These are phyloP conservation scores for Calonectria montana DNA, from an alignment of 2,329 filamentous ascomycete genomes.

Conservation along the genomic window DNA sequence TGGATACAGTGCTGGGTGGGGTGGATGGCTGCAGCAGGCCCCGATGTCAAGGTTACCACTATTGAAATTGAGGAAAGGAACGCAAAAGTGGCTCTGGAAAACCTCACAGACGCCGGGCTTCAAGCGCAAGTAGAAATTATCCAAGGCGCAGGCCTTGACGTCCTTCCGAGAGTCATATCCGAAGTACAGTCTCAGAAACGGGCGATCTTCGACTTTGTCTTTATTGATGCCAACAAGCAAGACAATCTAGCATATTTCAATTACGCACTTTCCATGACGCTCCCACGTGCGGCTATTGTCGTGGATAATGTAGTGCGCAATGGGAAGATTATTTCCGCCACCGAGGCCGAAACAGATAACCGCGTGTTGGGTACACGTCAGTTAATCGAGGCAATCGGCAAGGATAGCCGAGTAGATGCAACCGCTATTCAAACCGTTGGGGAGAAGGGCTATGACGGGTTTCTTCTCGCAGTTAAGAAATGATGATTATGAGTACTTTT, in stretches of 20 bases:
- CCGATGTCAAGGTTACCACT: neutral
- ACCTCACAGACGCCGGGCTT: neutral
- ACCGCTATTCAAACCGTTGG: conserved; percentile 2
- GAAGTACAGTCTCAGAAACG: neutral
- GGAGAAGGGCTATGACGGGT: conserved; percentile 5
- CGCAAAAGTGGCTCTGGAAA: neutral
- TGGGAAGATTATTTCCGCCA: neutral
- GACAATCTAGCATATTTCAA: conserved; percentile 11
- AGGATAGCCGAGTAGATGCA: neutral
- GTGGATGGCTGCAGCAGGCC: conserved; percentile 1
- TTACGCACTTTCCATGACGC: neutral
- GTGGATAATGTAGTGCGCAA: conserved; percentile 1
- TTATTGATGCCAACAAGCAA: conserved; percentile 11
- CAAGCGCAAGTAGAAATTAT: neutral
- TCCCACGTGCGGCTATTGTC: neutral
- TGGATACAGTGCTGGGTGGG: conserved; percentile 10
- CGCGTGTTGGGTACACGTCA: neutral
- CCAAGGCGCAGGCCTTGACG: neutral
- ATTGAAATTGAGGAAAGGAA: neutral
- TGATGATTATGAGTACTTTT: neutral
- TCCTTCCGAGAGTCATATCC: neutral
- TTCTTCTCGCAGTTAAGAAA: neutral
- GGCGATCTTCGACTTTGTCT: conserved; percentile 1
- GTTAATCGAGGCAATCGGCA: neutral
- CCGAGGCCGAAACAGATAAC: neutral